These are phyloP conservation scores for Teunomyces gatunensis DNA, from an alignment of 805 yeast genomes.

Conservation along the genomic window DNA sequence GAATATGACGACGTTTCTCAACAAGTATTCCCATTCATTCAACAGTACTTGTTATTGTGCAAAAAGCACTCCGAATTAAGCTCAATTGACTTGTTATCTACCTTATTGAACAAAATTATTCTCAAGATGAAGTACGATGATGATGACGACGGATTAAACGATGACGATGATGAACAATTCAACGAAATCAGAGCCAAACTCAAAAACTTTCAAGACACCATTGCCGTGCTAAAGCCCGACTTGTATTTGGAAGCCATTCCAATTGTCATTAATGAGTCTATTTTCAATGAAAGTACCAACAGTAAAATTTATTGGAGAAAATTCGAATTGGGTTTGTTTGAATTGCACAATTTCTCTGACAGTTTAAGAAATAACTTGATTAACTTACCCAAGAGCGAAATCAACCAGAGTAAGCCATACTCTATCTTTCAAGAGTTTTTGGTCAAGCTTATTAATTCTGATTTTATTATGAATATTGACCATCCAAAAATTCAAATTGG, in stretches of 20 bases:
- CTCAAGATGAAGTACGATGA: conserved; percentile 78
- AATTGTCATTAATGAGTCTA: conserved; percentile 49
- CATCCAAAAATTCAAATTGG: conserved; percentile 82
- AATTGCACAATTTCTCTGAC: conserved; percentile 76
- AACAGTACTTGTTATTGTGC: conserved; percentile 67
- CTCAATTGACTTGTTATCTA: conserved; percentile 51
- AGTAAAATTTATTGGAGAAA: conserved; percentile 64
- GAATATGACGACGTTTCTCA: conserved; percentile 86
- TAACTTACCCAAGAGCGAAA: conserved; percentile 63
- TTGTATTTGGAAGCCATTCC: conserved; percentile 61
- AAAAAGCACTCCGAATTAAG: conserved; percentile 48
- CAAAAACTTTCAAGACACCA: conserved; percentile 79
- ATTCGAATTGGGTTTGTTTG: conserved; percentile 82
- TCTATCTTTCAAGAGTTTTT: conserved; percentile 61
- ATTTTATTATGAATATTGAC: conserved; percentile 45
- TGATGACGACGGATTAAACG: conserved; percentile 60
- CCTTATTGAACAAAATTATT: conserved; percentile 67
- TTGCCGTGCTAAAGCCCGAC: conserved; percentile 55
- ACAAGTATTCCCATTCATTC: conserved; percentile 79
- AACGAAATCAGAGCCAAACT: conserved; percentile 73
- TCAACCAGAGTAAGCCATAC: conserved; percentile 64
- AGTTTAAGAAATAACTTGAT: conserved; percentile 75
- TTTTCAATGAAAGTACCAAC: conserved; percentile 21
- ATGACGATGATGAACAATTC: conserved; percentile 74
- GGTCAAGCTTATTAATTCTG: conserved; percentile 49